Percentiles rank a stretch among this genome's conserved stretches.
Conservation (phyloP, 768 basidiomycete genomes). For the Gelatoporia subvermispora region DNA sequence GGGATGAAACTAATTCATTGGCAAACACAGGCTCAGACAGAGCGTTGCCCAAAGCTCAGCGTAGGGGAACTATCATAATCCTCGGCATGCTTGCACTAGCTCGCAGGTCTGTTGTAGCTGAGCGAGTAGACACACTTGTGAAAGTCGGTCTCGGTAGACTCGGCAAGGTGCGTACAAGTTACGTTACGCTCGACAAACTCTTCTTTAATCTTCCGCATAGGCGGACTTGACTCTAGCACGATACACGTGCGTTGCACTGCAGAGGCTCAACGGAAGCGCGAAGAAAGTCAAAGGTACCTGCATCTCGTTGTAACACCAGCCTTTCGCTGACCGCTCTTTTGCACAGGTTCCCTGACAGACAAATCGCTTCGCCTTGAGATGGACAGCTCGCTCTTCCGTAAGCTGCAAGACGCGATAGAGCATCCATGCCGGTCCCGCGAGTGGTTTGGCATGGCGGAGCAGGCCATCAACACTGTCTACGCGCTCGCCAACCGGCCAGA, state of each 20-base stretch:
- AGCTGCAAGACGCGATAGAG: constrained; percentile 77
- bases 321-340: not conserved
- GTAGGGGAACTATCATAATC: constrained; percentile 93
- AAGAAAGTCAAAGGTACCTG: constrained; percentile 91
- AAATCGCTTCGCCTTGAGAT: constrained; percentile 83
- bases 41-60: constrained; percentile 73
- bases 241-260: constrained; percentile 91
- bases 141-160: constrained; percentile 80
- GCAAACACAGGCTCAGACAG: constrained; percentile 59
- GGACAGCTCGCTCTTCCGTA: constrained; percentile 80
- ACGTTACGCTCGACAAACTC: not conserved
- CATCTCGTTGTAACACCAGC: not conserved
- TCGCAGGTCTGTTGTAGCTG: constrained; percentile 68
- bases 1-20: no score
- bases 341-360: constrained; percentile 77
- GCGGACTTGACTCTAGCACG: constrained; percentile 84
- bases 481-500: constrained; percentile 93
- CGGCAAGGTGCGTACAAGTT: constrained; percentile 60
- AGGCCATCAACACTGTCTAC: constrained; percentile 95
- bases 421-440: constrained; percentile 79
- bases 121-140: constrained; percentile 80
- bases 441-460: constrained; percentile 97
- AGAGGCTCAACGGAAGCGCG: constrained; percentile 86
- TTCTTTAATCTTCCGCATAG: constrained; percentile 35
- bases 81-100: constrained; percentile 96